Conservation (phyloP, 805 yeast genomes). For the Metschnikowia matae region DNA sequence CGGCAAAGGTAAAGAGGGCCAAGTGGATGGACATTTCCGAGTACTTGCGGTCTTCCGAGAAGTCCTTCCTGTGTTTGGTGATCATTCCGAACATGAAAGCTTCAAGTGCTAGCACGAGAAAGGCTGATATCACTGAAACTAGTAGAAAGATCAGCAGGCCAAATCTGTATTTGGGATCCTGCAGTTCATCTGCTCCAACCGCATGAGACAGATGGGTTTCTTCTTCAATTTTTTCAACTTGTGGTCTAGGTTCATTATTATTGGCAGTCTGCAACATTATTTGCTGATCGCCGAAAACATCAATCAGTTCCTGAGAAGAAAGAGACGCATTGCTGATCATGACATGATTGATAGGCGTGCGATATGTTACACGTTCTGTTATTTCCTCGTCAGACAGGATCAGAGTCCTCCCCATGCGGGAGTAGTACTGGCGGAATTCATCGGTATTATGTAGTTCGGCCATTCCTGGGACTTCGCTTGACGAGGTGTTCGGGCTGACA, state of each 20-base stretch:
- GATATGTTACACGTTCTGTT: not conserved
- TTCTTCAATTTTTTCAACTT: not conserved
- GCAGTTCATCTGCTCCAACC: not conserved
- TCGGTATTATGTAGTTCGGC: not conserved
- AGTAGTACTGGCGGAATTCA: not conserved
- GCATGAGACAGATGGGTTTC: not conserved
- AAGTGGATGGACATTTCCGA: constrained; percentile 38
- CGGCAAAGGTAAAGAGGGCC: constrained; percentile 47
- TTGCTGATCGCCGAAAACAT: not conserved
- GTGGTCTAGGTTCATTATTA: not conserved
- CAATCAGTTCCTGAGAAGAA: not conserved
- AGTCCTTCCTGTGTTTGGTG: constrained; percentile 25
- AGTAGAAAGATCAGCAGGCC: constrained; percentile 20
- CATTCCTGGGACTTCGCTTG: not conserved
- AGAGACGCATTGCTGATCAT: not conserved
- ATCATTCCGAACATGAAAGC: constrained; percentile 37
- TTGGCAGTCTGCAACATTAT: not conserved
- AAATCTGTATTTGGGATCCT: not conserved
- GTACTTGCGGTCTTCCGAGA: constrained; percentile 19
- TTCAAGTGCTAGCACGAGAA: constrained; percentile 34
- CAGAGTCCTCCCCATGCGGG: not conserved
- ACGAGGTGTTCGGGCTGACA: not conserved
- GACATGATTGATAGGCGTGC: not conserved
- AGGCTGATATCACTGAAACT: constrained; percentile 32
- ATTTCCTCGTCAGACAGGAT: not conserved